Percentiles rank a stretch among this genome's conserved stretches.
phyloP scores from a whole-genome alignment of 108 stramenopile species.

The Epipyxis sp. region DNA sequence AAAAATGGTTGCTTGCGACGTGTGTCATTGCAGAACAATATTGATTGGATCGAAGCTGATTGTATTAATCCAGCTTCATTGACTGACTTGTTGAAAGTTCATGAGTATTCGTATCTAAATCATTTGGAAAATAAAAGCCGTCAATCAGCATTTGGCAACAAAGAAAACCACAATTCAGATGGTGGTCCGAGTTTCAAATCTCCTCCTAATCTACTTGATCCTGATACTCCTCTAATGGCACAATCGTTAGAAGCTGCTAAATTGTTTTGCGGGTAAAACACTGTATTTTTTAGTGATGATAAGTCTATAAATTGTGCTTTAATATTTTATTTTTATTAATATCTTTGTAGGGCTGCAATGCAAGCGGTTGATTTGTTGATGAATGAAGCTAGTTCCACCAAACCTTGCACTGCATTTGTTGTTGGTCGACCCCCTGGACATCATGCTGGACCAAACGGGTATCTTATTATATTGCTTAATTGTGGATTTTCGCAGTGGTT shows the following conservation, averaged over 20 bases:
- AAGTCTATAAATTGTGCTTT: not conserved
- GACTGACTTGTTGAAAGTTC: constrained; percentile 7
- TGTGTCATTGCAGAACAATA: not conserved
- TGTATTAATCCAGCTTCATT: not conserved
- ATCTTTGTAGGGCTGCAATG: constrained; percentile 2
- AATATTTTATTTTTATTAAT: not conserved
- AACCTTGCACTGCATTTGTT: not conserved
- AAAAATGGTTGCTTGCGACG: constrained; percentile 3
- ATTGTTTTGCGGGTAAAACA: constrained; percentile 1
- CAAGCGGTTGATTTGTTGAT: not conserved
- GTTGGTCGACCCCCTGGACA: constrained; percentile 89
- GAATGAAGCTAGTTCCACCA: not conserved
- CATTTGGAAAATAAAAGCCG: not conserved
- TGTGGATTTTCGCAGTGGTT: constrained; percentile 68
- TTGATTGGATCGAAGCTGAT: constrained; percentile 15
- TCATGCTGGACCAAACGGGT: constrained; percentile 90
- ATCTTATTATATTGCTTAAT: too few relatives aligned
- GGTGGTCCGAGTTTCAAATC: not conserved
- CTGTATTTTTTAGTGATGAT: not conserved
- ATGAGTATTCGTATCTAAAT: constrained; percentile 10
- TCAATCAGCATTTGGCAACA: not conserved
- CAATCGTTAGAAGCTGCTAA: not conserved
- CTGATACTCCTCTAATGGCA: not conserved
- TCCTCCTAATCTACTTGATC: not conserved
- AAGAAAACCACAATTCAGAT: not conserved